These are phyloP conservation scores for Xylaria sp. DNA, from an alignment of 2,329 filamentous ascomycete genomes.

Conservation along the genomic window DNA sequence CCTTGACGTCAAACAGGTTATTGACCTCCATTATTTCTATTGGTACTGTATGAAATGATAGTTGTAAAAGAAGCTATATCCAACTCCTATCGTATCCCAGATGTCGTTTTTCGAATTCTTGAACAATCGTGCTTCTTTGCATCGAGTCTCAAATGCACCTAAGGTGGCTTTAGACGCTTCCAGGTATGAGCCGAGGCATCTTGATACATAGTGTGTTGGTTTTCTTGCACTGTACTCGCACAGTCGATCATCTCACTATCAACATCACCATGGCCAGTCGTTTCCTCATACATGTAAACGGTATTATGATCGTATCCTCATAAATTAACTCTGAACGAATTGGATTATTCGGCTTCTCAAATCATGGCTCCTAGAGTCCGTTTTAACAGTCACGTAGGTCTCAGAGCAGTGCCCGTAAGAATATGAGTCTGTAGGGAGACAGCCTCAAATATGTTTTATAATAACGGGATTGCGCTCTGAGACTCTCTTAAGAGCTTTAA, in stretches of 20 bases:
- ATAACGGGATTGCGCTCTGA: no score
- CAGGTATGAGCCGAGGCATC: background rate
- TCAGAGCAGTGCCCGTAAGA: no score
- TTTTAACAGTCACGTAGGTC: background rate
- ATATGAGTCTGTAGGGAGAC: no score
- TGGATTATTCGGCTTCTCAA: no score
- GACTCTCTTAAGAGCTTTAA: no score
- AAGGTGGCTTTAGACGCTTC: background rate
- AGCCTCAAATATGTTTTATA: no score
- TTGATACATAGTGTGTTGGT: background rate
- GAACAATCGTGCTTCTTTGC: background rate
- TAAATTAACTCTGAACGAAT: no score
- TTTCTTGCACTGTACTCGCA: background rate
- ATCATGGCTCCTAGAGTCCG: no score
- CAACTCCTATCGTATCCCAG: no score
- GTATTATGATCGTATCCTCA: no score
- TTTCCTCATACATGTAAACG: no score
- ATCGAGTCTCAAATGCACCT: background rate
- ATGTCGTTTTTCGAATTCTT: background rate
- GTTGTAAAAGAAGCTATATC: background rate
- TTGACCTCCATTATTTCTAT: constrained; percentile 62
- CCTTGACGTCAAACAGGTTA: constrained; percentile 69
- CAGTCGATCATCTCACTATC: background rate
- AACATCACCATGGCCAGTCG: no score
- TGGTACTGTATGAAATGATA: background rate